These are phyloP conservation scores for Albugo candida DNA, from an alignment of 352 stramenopile species.

Conservation along the genomic window DNA sequence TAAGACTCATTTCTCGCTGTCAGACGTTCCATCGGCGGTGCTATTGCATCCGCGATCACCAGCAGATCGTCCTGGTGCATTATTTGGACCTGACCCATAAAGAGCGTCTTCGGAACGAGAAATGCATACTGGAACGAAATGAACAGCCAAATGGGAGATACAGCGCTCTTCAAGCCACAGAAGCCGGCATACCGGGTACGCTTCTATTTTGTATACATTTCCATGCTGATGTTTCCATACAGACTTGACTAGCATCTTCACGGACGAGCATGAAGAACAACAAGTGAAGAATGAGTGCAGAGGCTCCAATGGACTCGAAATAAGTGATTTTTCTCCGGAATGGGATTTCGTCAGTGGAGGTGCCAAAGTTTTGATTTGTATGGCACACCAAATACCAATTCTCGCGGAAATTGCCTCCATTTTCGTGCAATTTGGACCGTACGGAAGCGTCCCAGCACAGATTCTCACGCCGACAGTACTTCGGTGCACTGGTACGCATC, in stretches of 20 bases:
- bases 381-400: slow-evolving; percentile 9
- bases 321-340: slow-evolving; percentile 69
- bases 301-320: slow-evolving; percentile 10
- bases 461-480: slow-evolving; percentile 51
- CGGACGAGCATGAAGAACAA: too few species aligned
- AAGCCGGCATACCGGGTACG: background rate
- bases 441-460: slow-evolving; percentile 23
- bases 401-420: slow-evolving; percentile 13
- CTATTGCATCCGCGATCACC: slow-evolving; percentile 52
- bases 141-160: background rate
- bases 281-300: too few species aligned
- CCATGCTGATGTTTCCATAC: background rate
- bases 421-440: slow-evolving; percentile 53
- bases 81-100: slow-evolving; percentile 73
- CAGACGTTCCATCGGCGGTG: slow-evolving; percentile 72
- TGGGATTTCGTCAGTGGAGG: slow-evolving; percentile 62
- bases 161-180: background rate
- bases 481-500: slow-evolving; percentile 39
- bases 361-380: slow-evolving; percentile 67
- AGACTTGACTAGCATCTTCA: background rate
- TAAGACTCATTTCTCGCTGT: background rate
- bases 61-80: slow-evolving; percentile 63
- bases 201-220: background rate
- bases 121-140: too few species aligned
- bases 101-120: background rate